Evolutionary conservation across 257 asterid species (phyloP).

Genomic region (Solanum pennellii): DNA sequence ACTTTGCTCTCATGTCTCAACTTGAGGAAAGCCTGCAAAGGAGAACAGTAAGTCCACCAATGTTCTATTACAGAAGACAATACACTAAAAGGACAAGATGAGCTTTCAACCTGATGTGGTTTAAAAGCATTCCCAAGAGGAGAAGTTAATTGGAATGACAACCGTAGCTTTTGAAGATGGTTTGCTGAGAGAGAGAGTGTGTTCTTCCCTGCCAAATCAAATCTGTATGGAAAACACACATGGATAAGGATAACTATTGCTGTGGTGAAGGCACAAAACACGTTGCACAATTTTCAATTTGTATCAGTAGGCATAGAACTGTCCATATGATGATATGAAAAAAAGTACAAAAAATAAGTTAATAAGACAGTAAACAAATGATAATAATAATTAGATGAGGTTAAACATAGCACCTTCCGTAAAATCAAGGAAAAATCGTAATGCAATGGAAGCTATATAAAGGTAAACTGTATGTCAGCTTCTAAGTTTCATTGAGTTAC

Average conservation of each 20-base stretch:
- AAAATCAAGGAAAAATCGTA: background rate
- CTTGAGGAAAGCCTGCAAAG: slow-evolving; percentile 72
- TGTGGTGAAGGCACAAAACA: background rate
- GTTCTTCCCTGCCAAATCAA: slow-evolving; percentile 44
- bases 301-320: background rate
- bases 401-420: background rate
- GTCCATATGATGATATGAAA: background rate
- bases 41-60: background rate
- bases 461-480: background rate
- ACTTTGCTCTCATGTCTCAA: slow-evolving; percentile 75
- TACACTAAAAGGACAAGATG: background rate
- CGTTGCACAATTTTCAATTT: background rate
- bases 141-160: slow-evolving; percentile 63
- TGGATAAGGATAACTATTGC: background rate
- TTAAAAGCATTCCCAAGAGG: slow-evolving; percentile 64
- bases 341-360: background rate
- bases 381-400: background rate
- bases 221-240: slow-evolving; percentile 25
- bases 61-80: background rate
- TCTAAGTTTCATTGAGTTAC: background rate
- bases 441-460: background rate
- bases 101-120: slow-evolving; percentile 78
- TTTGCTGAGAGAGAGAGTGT: slow-evolving; percentile 66
- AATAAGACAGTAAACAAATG: background rate
- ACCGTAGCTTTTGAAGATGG: slow-evolving; percentile 82